A percentile compares a stretch with the other conserved stretches of the same genome.
Conservation (phyloP, 139 green algal genomes). For the Picochlorum sp. region DNA sequence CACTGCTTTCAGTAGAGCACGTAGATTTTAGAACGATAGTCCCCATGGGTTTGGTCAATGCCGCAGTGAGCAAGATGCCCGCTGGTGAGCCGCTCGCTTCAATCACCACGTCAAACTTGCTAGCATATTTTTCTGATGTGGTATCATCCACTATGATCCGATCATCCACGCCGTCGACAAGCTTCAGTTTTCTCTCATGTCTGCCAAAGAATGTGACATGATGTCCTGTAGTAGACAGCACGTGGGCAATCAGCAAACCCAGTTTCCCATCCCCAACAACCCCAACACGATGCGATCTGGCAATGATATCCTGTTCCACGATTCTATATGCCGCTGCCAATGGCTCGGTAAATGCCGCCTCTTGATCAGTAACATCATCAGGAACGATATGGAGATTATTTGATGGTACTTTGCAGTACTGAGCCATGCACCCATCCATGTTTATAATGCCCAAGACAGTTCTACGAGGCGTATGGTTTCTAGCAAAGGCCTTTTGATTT, state of each 20-base stretch:
- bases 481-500: constrained; percentile 33
- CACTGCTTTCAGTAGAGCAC: constrained; percentile 11
- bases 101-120: constrained; percentile 42
- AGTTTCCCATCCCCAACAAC: constrained; percentile 62
- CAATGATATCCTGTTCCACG: constrained; percentile 44
- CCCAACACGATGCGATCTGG: constrained; percentile 1
- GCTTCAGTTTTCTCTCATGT: constrained; percentile 46
- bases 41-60: constrained; percentile 35
- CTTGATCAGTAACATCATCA: constrained; percentile 29
- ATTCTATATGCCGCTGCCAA: constrained; percentile 61
- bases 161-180: constrained; percentile 24
- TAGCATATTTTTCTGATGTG: background rate
- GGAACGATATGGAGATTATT: constrained; percentile 54
- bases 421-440: constrained; percentile 44
- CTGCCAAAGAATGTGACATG: constrained; percentile 36
- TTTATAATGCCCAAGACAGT: constrained; percentile 67
- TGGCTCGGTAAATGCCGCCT: constrained; percentile 58
- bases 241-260: constrained; percentile 10
- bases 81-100: constrained; percentile 39
- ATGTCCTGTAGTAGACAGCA: background rate
- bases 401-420: constrained; percentile 43
- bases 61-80: constrained; percentile 30
- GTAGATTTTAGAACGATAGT: constrained; percentile 63
- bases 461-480: constrained; percentile 45
- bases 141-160: background rate